A percentile compares a stretch with the other conserved stretches of the same genome.
Evolutionary conservation across 2,329 filamentous ascomycete species (phyloP).

Genomic region (Cladosporium sp.): DNA sequence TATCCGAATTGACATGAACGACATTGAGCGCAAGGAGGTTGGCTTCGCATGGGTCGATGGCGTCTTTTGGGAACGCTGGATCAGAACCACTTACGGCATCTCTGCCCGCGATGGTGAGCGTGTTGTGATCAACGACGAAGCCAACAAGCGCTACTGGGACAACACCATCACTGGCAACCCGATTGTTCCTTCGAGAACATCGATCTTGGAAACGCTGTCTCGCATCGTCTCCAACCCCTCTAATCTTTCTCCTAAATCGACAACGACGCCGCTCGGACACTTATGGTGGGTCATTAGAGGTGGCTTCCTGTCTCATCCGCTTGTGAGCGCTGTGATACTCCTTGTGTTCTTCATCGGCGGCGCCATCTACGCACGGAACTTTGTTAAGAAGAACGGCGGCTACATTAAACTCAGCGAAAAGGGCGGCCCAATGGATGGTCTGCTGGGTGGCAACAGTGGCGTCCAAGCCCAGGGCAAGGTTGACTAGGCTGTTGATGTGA

Average conservation of each 20-base stretch:
- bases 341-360: slow-evolving; percentile 44
- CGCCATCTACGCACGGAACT: slow-evolving; percentile 27
- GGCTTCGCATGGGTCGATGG: slow-evolving; percentile 97
- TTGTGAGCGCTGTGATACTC: slow-evolving; percentile 50
- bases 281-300: slow-evolving; percentile 52
- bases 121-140: slow-evolving; percentile 95
- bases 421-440: slow-evolving; percentile 62
- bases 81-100: slow-evolving; percentile 90
- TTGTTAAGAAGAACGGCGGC: slow-evolving; percentile 27
- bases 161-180: slow-evolving; percentile 80
- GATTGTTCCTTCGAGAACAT: slow-evolving; percentile 83
- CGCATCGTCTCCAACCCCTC: slow-evolving; percentile 66
- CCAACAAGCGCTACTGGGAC: slow-evolving; percentile 94
- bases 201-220: slow-evolving; percentile 80
- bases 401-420: slow-evolving; percentile 46
- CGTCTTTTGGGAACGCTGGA: slow-evolving; percentile 95
- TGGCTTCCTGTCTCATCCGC: slow-evolving; percentile 42
- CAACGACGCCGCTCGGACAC: slow-evolving; percentile 67
- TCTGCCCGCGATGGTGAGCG: slow-evolving; percentile 81
- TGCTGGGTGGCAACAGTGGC: slow-evolving; percentile 53
- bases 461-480: slow-evolving; percentile 24
- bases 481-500: slow-evolving; percentile 17
- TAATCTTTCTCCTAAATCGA: slow-evolving; percentile 71
- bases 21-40: slow-evolving; percentile 80
- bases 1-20: slow-evolving; percentile 87